A percentile compares a stretch with the other conserved stretches of the same genome.
Conservation (phyloP, 805 yeast genomes). For the Priceomyces castillae region DNA sequence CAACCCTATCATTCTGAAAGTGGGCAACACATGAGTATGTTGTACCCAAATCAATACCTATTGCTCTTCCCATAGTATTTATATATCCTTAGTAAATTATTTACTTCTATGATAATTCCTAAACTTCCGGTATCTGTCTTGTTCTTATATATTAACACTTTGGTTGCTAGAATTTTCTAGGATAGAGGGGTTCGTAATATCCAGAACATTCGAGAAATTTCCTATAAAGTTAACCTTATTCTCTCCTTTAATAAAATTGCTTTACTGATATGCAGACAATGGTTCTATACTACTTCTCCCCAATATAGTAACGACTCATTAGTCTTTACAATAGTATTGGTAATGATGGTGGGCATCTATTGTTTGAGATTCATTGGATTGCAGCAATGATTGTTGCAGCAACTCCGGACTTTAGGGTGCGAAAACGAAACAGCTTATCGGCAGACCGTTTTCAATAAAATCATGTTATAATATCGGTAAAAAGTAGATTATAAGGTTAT, state of each 20-base stretch:
- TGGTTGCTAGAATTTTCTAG: slow-evolving; percentile 8
- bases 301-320: no score
- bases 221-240: neutral
- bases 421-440: no score
- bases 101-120: neutral
- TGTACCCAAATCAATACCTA: slow-evolving; percentile 94
- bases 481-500: no score
- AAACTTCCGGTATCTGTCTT: neutral
- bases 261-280: no score
- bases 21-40: slow-evolving; percentile 97
- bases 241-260: neutral
- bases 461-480: no score
- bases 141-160: slow-evolving; percentile 4
- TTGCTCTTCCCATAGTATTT: slow-evolving; percentile 48
- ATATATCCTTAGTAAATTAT: neutral
- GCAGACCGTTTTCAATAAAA: no score
- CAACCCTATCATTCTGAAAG: slow-evolving; percentile 87
- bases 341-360: no score
- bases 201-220: slow-evolving; percentile 7
- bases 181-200: slow-evolving; percentile 7
- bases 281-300: no score
- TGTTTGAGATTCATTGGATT: no score
- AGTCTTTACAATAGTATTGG: no score
- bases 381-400: no score
- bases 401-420: no score